A percentile compares a stretch with the other conserved stretches of the same genome.
Conservation (phyloP, 2,329 filamentous ascomycete genomes). For the Aspergillus sp. region DNA sequence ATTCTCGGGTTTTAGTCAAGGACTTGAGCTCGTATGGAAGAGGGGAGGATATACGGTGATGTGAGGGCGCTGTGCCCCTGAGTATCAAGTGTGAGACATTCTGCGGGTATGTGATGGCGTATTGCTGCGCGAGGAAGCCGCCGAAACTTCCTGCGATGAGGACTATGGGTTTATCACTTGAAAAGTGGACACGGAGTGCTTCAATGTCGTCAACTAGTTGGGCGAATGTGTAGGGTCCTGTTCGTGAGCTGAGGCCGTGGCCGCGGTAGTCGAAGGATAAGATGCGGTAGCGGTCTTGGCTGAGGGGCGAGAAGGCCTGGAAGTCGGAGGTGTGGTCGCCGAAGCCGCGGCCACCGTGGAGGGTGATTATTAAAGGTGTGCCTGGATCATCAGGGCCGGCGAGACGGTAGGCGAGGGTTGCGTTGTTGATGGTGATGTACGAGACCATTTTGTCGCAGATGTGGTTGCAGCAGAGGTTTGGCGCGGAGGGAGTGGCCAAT, state of each 20-base stretch:
- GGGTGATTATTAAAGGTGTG: not conserved
- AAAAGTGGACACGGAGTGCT: not conserved
- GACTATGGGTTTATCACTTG: not conserved
- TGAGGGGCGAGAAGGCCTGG: not conserved
- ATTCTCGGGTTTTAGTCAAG: too few relatives aligned
- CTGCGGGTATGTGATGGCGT: not conserved
- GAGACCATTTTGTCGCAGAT: not conserved
- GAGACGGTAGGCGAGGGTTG: not conserved
- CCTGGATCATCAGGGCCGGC: not conserved
- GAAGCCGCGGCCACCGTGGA: slow-evolving; percentile 1
- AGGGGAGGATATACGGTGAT: not conserved
- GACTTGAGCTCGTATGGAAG: too few relatives aligned
- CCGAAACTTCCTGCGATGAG: not conserved
- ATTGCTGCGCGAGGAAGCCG: not conserved
- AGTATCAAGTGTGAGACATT: not conserved
- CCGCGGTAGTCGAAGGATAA: not conserved
- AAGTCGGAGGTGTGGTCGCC: slow-evolving; percentile 1
- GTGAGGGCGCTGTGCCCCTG: not conserved
- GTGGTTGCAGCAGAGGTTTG: not conserved
- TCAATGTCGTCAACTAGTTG: not conserved
- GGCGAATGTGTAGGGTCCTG: not conserved
- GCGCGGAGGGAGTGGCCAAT: not conserved
- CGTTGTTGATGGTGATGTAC: not conserved
- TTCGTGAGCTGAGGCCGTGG: not conserved
- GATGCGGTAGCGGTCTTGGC: not conserved